Percentiles rank a stretch among this genome's conserved stretches.
Evolutionary conservation across 2,329 filamentous ascomycete genomes (phyloP).

Genomic region (Metarhizium robertsii): DNA sequence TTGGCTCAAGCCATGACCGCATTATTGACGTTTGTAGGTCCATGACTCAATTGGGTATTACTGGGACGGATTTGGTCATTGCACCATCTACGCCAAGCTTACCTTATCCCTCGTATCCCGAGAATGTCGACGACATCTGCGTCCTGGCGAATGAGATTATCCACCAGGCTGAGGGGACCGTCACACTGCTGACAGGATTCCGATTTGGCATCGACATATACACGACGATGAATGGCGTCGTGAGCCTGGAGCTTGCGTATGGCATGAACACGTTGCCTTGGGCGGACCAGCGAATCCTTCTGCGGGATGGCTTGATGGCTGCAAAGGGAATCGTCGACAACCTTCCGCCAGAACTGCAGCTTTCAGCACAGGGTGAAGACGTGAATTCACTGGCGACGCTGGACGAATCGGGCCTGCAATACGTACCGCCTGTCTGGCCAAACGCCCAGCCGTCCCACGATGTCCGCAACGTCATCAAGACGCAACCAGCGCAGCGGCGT

Average conservation of each 20-base stretch:
- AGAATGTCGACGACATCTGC: conserved; percentile 77
- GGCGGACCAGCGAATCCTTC: conserved; percentile 64
- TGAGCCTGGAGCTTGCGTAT: conserved; percentile 75
- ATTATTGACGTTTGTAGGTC: conserved; percentile 37
- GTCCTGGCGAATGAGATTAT: conserved; percentile 64
- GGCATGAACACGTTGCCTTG: conserved; percentile 70
- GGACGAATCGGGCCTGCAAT: conserved; percentile 39
- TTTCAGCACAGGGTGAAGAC: conserved; percentile 32
- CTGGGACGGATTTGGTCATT: conserved; percentile 63
- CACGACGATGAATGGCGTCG: conserved; percentile 67
- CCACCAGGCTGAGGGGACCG: conserved; percentile 55
- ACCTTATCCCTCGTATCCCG: conserved; percentile 68
- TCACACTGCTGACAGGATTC: conserved; percentile 71
- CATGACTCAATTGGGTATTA: conserved; percentile 66
- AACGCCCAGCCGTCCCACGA: conserved; percentile 38
- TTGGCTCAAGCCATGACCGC: not conserved
- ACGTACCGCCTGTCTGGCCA: conserved; percentile 41
- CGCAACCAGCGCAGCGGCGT: conserved; percentile 40
- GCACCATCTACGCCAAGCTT: conserved; percentile 66
- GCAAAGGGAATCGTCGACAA: conserved; percentile 61
- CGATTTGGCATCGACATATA: conserved; percentile 72
- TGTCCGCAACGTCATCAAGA: conserved; percentile 38
- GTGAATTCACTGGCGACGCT: conserved; percentile 27
- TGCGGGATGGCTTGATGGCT: conserved; percentile 60
- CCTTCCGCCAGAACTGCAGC: conserved; percentile 59